Evolutionary conservation across 2,329 filamentous ascomycete genomes (phyloP), one percentile per base, ranked within the genome.

Genomic region (Monosporascus sp.): DNA sequence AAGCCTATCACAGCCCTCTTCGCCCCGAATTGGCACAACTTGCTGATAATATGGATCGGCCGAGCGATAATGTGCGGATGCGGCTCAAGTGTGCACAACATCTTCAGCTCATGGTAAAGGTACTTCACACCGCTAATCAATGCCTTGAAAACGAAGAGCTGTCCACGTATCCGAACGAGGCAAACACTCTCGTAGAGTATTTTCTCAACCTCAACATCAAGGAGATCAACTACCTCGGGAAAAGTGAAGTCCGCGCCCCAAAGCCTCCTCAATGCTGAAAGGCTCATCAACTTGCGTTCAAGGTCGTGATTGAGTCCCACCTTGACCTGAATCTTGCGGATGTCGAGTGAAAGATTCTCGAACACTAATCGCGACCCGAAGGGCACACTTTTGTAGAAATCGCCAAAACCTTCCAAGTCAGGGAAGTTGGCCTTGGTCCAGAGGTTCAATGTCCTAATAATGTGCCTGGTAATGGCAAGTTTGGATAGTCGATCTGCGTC

Each of bases 171-270:
- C 35, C 69, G 68, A 45, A 84, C 79, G 15, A 84, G 68, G 52
- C 78, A 82, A 45, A 85, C 78, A 55, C 80, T 83, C 61, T 85
- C 82, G 58, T 84, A 78, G 18, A 84, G 67, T 64, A 85, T 78
- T 20, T 72, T 71, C 55, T 79, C 61, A 47, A 83, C 74, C 40
- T 73, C 68, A n/a, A 85, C 64, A 18, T 75, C 67, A 49, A 65
- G 66, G 37, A 85, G 73, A 57, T 82, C 76, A 51, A 85, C 62
- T 0, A 71, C 63, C 15, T 70, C 69, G 0, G 80, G 80, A 17
- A 82, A 63, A 3, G 62, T 46, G 18, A 76, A 58, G 5, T 68
- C 58, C 3, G 68, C 22, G 0, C 70, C 72, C 77, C 82, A 83
- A 49, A 75, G 68, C 1, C 56, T 48, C 49, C 68, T 58, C 37